These are phyloP conservation scores for Mortierella hygrophila DNA, from an alignment of 192 early-diverging fungal genomes.

Conservation along the genomic window DNA sequence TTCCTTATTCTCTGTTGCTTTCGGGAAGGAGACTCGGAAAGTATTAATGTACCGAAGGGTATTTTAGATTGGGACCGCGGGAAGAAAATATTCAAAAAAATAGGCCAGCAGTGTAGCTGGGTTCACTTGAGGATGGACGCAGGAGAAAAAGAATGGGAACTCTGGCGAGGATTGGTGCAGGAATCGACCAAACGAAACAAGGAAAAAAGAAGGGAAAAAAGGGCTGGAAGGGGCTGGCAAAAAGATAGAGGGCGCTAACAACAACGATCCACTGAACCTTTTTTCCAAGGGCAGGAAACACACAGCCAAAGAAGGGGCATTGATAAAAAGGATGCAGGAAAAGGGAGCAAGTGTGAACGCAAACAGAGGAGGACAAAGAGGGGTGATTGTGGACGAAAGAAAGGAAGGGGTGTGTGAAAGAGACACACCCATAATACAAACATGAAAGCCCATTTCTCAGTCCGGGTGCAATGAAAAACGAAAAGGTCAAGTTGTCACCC, in stretches of 20 bases:
- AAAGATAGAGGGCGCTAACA: not conserved
- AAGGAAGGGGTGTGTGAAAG: not conserved
- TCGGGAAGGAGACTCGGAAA: not conserved
- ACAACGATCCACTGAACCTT: not conserved
- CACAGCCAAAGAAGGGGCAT: not conserved
- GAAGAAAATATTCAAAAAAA: not conserved
- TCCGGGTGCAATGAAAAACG: too few relatives aligned
- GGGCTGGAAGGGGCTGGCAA: constrained; percentile 5
- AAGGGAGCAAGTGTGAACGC: not conserved
- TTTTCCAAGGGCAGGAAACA: not conserved
- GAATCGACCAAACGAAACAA: not conserved
- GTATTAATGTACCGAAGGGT: constrained; percentile 1
- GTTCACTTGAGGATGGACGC: not conserved
- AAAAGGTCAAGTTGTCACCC: too few relatives aligned
- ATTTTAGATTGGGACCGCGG: constrained; percentile 1
- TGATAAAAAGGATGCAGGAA: constrained; percentile 1
- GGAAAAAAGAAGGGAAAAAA: not conserved
- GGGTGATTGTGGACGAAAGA: not conserved
- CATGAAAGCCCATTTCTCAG: not conserved
- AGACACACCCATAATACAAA: not conserved
- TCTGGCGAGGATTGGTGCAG: not conserved
- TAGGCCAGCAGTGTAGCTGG: too few relatives aligned
- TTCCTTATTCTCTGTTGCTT: not conserved
- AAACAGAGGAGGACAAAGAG: not conserved
- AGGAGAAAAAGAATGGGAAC: not conserved